phyloP scores from a whole-genome alignment of 768 basidiomycete species.

The Mycena vitilis region DNA sequence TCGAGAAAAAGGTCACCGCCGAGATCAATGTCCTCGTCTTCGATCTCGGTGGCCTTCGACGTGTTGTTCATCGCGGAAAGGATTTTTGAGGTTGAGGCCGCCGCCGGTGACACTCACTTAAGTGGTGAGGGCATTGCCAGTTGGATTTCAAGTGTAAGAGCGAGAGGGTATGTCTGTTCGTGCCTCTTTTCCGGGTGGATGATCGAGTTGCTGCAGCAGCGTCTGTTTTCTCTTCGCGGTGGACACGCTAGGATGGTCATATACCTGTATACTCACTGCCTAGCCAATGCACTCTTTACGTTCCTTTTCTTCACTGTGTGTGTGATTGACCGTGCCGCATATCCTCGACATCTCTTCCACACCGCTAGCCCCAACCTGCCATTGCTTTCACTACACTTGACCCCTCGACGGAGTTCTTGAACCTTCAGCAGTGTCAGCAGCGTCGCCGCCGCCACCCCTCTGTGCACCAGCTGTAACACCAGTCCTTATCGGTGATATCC shows the following conservation, averaged over 20 bases:
- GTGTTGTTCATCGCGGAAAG: conserved; percentile 98
- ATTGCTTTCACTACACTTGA: too few species aligned
- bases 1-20: conserved; percentile 91
- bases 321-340: too few species aligned
- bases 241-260: conserved; percentile 24
- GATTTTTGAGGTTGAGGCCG: conserved; percentile 98
- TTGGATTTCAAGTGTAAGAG: conserved; percentile 97
- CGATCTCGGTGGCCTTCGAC: conserved; percentile 99
- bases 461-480: too few species aligned
- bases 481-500: too few species aligned
- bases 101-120: conserved; percentile 97
- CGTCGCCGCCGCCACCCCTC: too few species aligned
- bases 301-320: too few species aligned
- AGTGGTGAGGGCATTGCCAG: conserved; percentile 99
- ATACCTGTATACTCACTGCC: conserved; percentile 18
- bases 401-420: too few species aligned
- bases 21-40: conserved; percentile 98
- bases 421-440: too few species aligned
- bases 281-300: conserved; percentile 16
- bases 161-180: conserved; percentile 78
- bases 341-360: too few species aligned
- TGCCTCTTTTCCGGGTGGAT: neutral
- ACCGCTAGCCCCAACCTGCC: too few species aligned
- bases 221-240: conserved; percentile 32
- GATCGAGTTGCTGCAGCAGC: conserved; percentile 75